Conservation (phyloP, 2,329 filamentous ascomycete genomes). For the Penicillium janthinellum region DNA sequence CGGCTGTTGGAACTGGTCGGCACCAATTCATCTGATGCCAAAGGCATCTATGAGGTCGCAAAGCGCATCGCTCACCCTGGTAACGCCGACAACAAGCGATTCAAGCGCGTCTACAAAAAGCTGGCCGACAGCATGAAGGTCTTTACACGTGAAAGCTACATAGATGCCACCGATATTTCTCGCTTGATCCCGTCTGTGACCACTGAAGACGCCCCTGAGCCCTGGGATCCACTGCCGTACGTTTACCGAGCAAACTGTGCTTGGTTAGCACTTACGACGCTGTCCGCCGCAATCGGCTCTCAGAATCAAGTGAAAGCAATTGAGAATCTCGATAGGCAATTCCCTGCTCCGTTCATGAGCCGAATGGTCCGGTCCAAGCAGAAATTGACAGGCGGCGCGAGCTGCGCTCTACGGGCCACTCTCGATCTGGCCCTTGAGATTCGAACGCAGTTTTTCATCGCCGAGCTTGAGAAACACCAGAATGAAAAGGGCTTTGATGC, state of each 20-base stretch:
- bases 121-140: constrained; percentile 28
- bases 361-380: constrained; percentile 24
- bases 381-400: constrained; percentile 37
- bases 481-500: constrained; percentile 42
- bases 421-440: constrained; percentile 56
- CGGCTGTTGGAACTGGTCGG: constrained; percentile 43
- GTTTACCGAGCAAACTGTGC: constrained; percentile 49
- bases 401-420: constrained; percentile 44
- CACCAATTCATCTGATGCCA: constrained; percentile 28
- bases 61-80: constrained; percentile 33
- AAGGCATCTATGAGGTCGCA: constrained; percentile 31
- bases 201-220: constrained; percentile 17
- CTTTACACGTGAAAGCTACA: constrained; percentile 38
- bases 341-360: constrained; percentile 40
- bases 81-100: constrained; percentile 32
- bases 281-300: constrained; percentile 33
- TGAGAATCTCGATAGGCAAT: constrained; percentile 36
- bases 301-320: constrained; percentile 25
- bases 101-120: constrained; percentile 28
- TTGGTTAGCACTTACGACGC: constrained; percentile 43
- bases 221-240: constrained; percentile 41
- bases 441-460: constrained; percentile 57
- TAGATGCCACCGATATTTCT: constrained; percentile 37
- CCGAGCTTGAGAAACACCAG: constrained; percentile 40
- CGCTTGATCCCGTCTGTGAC: constrained; percentile 32